Evolutionary conservation across 495 filamentous ascomycete genomes (phyloP), one percentile per base, ranked within the genome.

Genomic region (Beverwykella pulmonaria): DNA sequence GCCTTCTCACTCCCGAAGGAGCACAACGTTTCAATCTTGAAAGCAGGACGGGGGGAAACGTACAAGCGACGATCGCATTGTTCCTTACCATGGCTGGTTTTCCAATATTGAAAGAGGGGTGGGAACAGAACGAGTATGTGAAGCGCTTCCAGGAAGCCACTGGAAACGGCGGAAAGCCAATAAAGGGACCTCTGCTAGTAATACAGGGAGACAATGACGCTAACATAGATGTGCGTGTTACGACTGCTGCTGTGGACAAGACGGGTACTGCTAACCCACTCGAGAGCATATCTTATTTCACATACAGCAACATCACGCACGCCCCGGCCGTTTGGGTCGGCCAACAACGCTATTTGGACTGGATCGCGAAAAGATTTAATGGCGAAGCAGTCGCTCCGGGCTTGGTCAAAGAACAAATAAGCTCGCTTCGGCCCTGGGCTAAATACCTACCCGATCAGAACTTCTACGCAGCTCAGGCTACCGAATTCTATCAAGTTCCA

Each of bases 161-260:
- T 19, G 12, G 26, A 2, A 25, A 19, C 9, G 57, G 54, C 1
- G 41, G 63, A 4, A 47, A 27, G 41, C 54, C 74, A 0, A 77
- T 83, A 48, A 72, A 71, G 27, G 80, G 79, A 1, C 81, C 81
- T 34, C 47, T 84, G 52, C 72, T 83, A 3, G 72, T 82, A n/a
- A 69, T 82, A 4, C 77, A 79, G 39, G 82, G 82, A 19, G 76
- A 68, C 12, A 71, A 61, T 6, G 79, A 82, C 56, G 46, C 59
- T 23, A 53, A 57, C 7, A 72, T 79, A 0, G 70, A 74, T 19
- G 63, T 71, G 27, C 5, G 6, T 15, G 41, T 59, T 15, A 48
- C 41, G 5, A 25, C 34, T 6, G n/a, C 56, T 10, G 10, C 22
- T 9, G 34, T 27, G 20, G n/a, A 48, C 4, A 15, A 48, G 2